Evolutionary conservation across 2,329 filamentous ascomycete species (phyloP), one percentile per base, ranked within the genome.

Genomic region (Coleophoma crateriformis): DNA sequence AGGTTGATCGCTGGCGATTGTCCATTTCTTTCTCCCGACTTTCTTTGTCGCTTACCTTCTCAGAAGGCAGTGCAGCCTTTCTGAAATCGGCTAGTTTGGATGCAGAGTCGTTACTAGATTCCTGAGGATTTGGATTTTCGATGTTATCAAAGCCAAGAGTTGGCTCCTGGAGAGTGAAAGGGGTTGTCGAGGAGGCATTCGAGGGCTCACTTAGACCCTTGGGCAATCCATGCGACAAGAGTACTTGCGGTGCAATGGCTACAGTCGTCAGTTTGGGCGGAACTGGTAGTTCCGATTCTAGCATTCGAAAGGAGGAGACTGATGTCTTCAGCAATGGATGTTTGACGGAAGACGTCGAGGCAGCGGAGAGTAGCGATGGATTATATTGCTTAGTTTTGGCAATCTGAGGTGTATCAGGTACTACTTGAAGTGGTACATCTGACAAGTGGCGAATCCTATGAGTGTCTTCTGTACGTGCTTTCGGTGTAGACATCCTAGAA

Each of bases 281-380:
- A 14, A 59, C 42, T 40, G 60, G 58, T 15, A 62, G 40, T 14
- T 55, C 56, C 8, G 42, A 54, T 33, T 63, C 61, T 22, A 58
- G 17, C 13, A 56, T 53, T 33, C 54, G 49, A 13, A 17, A 33
- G 19, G 54, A 44, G 4, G 56, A 45, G 12, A 58, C 34, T 7
- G 58, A 56, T 13, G 60, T 42, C 33, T 61, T 61, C 32, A 64
- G 52, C 22, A 64, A 55, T 17, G 51, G 55, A 48, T 63, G 61
- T 11, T 59, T 53, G 43, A 46, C 42, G 17, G 59, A 61, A 20
- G 45, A 49, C 51, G 49, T 59, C 8, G 62, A 63, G 12, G 51
- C 52, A 17, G 43, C 49, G 17, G 61, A 62, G 33, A 58, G 49
- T 19, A 63, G 32, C 8, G 61, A 64, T 2, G 57, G 48, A 17